Percentiles rank a stretch among this genome's conserved stretches.
Conservation (phyloP, 768 basidiomycete species). For the Ramaria sp. region DNA sequence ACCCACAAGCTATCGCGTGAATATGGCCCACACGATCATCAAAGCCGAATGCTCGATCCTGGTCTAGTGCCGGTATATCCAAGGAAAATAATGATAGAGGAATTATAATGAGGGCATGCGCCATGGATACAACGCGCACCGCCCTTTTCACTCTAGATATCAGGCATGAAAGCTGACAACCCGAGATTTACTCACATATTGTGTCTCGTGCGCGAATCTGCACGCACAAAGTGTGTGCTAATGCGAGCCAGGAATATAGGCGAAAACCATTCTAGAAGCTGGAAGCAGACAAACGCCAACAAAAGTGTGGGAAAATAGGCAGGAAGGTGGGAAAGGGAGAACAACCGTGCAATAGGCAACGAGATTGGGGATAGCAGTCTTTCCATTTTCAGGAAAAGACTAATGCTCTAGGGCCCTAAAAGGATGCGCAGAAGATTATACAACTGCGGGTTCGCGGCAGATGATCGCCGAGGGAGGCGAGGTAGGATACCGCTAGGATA, state of each 20-base stretch:
- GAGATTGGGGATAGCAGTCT: slow-evolving; percentile 6
- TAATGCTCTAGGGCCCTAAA: too few species aligned
- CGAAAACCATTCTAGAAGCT: slow-evolving; percentile 31
- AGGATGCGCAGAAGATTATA: too few species aligned
- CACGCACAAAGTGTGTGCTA: slow-evolving; percentile 36
- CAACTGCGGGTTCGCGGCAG: too few species aligned
- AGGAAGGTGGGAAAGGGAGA: slow-evolving; percentile 44
- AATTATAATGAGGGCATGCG: slow-evolving; percentile 58
- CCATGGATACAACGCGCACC: slow-evolving; percentile 56
- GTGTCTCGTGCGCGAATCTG: slow-evolving; percentile 33
- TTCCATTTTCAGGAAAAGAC: background rate
- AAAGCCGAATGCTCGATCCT: slow-evolving; percentile 74
- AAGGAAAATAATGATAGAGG: slow-evolving; percentile 52
- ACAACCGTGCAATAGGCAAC: slow-evolving; percentile 19
- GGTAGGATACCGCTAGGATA: background rate
- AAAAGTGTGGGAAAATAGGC: slow-evolving; percentile 44
- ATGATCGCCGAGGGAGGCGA: too few species aligned
- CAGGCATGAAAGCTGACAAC: background rate
- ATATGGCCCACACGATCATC: slow-evolving; percentile 44
- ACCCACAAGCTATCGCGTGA: slow-evolving; percentile 66
- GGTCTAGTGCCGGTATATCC: slow-evolving; percentile 30
- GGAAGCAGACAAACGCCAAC: slow-evolving; percentile 44
- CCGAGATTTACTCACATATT: background rate
- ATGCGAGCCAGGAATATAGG: slow-evolving; percentile 43
- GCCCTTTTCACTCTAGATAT: background rate